Base-by-base conservation (phyloP, 805 yeast species). In the Candida endomychidarum region DNA sequence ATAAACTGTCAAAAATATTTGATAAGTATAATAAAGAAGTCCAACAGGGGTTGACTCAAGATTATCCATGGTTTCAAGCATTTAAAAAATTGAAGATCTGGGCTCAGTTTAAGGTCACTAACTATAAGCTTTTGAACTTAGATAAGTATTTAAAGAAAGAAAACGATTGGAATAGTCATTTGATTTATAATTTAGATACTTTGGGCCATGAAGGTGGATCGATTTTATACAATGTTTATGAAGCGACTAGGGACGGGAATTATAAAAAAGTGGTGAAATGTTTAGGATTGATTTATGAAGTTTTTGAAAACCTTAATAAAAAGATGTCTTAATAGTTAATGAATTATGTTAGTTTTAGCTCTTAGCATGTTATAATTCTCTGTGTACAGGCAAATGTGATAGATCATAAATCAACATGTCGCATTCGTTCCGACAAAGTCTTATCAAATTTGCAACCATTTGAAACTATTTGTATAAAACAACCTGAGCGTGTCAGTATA, bases 1-100 rank as follows among this genome's bases (percentile, higher is more conserved):
- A 12, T 2, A 23, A 34, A 7, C 57, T 52, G 42, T 61, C 84
- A 1, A 38, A 42, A 0, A 42, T 48, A 2, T 82, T 75, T 49
- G 90, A 85, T 49, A 52, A 48, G 2, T 70, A 70, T 45, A 70
- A 74, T 14, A 51, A 53, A 3, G 56, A 66, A 2, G 65, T 86
- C 19, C 80, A 78, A 46, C 60, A 63, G 2, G 69, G 74, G 23
- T 75, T 81, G 40, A 60, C 70, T 1, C 63, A 72, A 30, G 97
- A 87, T 50, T 83, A 76, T 51, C 89, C 96, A 1, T 84, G 96
- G 89, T 87, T 82, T 65, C 68, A 74, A 46, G 63, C 74, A 38
- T 73, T 69, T 48, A 74, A 70, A 47, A 87, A 87, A 58, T 53
- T 86, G 25, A 71, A 65, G 37, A 67, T 80, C 4, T 81, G 80